Evolutionary conservation across 2,329 filamentous ascomycete species (phyloP), one percentile per base, ranked within the genome.

Genomic region (Hypoxylon sp.): DNA sequence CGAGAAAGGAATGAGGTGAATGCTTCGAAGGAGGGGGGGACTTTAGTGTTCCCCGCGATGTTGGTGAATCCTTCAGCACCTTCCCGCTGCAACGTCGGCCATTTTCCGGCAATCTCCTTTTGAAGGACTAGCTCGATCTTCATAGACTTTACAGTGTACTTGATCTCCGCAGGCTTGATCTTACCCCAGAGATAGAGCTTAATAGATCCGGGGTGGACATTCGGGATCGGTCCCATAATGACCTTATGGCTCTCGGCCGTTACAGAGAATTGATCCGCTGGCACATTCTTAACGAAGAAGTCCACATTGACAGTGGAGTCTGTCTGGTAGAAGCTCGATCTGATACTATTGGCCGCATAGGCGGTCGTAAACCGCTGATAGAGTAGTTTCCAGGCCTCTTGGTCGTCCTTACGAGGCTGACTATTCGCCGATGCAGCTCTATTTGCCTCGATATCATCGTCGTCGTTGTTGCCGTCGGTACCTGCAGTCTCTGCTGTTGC

Each of bases 91-190:
- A 92, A 81, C 1, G 80, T 75, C 26, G 84, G 79, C 93, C 93
- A 96, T 77, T 93, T 94, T 5, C 90, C 91, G 0, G 87, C 79
- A 1, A 79, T 84, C 44, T 85, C 82, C 79, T 97, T 97, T 67
- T 85, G 85, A 14, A 97, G 85, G 10, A 83, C 86, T 39, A 97
- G 82, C 78, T 97, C 94, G 59, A 97, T 85, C 78, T 97, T 97
- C 75, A 90, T 93, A 1, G 91, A 85, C 46, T 92, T 91, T 59
- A 97, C 87, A 0, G 84, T 86, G 72, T 83, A 88, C 48, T 84
- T 90, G 19, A 89, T 93, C 33, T 84, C 80, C 1, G 84, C 75
- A 0, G 88, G 80, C 57, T 92, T 86, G 73, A 97, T 89, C 9
- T 85, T 78, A 13, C 86, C 88, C 78, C 86, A 94, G 3, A 95